These are phyloP conservation scores for Anthoceros angustus DNA, from an alignment of 225 moss, liverwort and hornwort species.

Conservation along the genomic window DNA sequence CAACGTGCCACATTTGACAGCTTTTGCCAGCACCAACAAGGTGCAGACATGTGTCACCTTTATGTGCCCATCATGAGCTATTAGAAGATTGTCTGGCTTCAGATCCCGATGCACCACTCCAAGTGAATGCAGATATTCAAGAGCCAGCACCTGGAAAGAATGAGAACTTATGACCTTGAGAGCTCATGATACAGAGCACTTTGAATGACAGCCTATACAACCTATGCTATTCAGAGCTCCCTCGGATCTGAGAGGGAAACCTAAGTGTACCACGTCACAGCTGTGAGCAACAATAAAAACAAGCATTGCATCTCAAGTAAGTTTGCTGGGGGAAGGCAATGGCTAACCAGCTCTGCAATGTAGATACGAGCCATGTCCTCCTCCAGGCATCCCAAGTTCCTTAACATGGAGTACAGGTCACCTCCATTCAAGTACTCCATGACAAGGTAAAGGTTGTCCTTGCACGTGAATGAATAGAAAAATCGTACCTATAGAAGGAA, in stretches of 20 bases:
- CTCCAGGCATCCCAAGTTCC: slow-evolving; percentile 69
- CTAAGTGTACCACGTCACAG: no score
- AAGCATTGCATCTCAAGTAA: no score
- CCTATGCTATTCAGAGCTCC: no score
- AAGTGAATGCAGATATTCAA: slow-evolving; percentile 90
- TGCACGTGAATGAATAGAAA: slow-evolving; percentile 96
- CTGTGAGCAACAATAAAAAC: no score
- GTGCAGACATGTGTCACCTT: slow-evolving; percentile 38
- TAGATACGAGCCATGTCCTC: slow-evolving; percentile 90
- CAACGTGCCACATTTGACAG: neutral
- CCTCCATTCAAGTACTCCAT: slow-evolving; percentile 99
- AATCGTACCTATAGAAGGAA: slow-evolving; percentile 64
- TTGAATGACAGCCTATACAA: no score
- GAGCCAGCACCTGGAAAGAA: slow-evolving; percentile 56
- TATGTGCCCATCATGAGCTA: slow-evolving; percentile 96
- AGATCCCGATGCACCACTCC: slow-evolving; percentile 95
- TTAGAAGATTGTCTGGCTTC: slow-evolving; percentile 95
- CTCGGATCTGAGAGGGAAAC: no score
- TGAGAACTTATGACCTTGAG: neutral
- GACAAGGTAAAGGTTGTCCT: slow-evolving; percentile 83
- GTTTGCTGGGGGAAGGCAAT: neutral
- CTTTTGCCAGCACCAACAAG: neutral
- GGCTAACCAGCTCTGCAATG: slow-evolving; percentile 86
- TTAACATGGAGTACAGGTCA: slow-evolving; percentile 86
- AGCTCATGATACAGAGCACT: no score